Base-by-base conservation (phyloP, 1,284 basidiomycete species). In the Vanrija humicola region DNA sequence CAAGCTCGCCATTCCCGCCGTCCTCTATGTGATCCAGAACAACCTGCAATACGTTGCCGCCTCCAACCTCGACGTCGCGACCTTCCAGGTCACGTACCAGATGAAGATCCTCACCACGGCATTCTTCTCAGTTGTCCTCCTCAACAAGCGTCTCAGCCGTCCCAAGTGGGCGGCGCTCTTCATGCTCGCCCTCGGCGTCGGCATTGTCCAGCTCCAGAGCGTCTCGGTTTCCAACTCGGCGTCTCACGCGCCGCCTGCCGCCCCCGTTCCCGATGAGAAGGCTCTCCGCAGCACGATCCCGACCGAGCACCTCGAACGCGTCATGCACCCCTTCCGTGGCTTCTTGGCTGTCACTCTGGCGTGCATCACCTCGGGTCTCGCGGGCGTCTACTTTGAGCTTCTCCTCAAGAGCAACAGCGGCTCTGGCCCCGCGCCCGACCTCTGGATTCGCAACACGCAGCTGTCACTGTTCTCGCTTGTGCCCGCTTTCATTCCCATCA, bases 31-130 rank as follows among this genome's bases (percentile, higher is more conserved):
- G 66, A 84, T 95, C 56, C 94, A 98, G 79, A 97, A 97, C 80
- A 93, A 92, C 75, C 81, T 98, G 42, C 94, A 97, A 75, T 97
- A 92, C 76, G 87, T 95, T 56, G 94, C 94, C 15, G 88, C 89
- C 23, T 87, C 88, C 54, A 96, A 97, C 73, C 82, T 98, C 56
- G 89, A 92, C 58, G 91, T 90, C 19, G 91, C 94, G 14, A 94
- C 93, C 18, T 98, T 97, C 79, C 76, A 77, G 58, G 78, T 94
- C 69, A 90, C 88, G 52, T 95, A 95, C 77, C 91, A 95, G 76
- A 93, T 94, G 90, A 95, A 97, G 80, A 96, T 98, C 66, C 84
- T 98, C 59, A 97, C 94, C 26, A 98, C 94, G 12, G 94, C 94
- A 15, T 89, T 86, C 45, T 97, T 95, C 77, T 94, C 90, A 40